phyloP scores from a whole-genome alignment of 2,329 filamentous ascomycete species.

The Davidsoniella eucalypti region DNA sequence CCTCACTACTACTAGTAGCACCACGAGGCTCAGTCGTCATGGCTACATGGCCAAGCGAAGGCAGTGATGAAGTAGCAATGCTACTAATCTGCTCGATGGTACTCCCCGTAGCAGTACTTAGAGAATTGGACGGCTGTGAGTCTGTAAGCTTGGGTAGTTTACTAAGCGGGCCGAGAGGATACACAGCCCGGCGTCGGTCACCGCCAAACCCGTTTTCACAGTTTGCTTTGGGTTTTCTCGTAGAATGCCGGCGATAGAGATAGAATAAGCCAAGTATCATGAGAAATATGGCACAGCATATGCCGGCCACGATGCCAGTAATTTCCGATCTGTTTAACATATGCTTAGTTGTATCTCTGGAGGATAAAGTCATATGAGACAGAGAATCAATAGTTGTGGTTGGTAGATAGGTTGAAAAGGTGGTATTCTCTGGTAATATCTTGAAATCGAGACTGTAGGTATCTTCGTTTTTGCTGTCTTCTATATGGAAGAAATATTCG shows the following conservation, averaged over 20 bases:
- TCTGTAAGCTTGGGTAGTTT: not conserved
- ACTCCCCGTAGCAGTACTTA: not conserved
- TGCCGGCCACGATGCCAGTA: constrained; percentile 2
- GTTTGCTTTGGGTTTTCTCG: not conserved
- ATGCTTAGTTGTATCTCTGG: not conserved
- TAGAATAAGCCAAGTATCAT: constrained; percentile 2
- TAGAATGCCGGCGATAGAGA: not conserved
- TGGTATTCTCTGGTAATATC: not conserved
- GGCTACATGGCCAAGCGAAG: too few species aligned
- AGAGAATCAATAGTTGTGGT: not conserved
- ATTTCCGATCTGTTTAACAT: not conserved
- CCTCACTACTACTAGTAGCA: too few species aligned
- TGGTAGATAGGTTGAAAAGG: not conserved
- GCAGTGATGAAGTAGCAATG: too few species aligned
- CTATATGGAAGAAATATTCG: not conserved
- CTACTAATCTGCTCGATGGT: too few species aligned
- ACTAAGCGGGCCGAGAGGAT: not conserved
- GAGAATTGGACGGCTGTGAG: not conserved
- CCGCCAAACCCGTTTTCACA: not conserved
- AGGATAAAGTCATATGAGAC: not conserved
- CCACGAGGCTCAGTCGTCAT: too few species aligned
- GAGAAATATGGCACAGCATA: not conserved
- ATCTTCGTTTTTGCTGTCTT: not conserved
- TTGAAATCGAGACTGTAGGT: not conserved
- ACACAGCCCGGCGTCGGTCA: not conserved